Evolutionary conservation across 176 grass and related monocot genomes (phyloP), one percentile per base, ranked within the genome.

Genomic region (Chrysopogon serrulatus): DNA sequence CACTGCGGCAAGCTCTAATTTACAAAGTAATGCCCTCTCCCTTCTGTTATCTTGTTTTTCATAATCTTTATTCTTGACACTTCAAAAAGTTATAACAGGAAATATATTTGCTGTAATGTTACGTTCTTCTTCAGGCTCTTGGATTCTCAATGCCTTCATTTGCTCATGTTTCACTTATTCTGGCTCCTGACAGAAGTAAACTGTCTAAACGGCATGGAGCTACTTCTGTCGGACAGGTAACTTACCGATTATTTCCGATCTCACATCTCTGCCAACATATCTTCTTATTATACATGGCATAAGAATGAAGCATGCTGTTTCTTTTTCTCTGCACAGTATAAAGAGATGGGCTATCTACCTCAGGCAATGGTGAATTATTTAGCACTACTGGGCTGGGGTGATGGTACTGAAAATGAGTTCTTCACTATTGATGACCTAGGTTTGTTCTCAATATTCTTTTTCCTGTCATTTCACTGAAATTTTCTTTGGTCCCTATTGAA

Each of bases 341-440:
- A 90, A 73, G 90, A 98, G 74, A 95, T 98, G 95, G 95, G 92
- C 30, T 98, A 98, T 83, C 85, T 98, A 47, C 93, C 96, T 84
- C 93, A 92, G 73, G 96, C 91, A 82, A 99, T 99, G 96, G 86
- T 96, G 45, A 99, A 99, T 85, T 99, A 99, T 76, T 79, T 99
- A 51, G 93, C 96, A 72, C 86, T 99, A 44, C 81, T 99, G 59
- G 96, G 96, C 68, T 98, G 93, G 93, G 93, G 96, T 54, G 96
- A 99, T 87, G 93, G 96, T 67, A 99, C 96, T 62, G 96, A 99
- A 89, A 99, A 94, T 89, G 96, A 99, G 65, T 99, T 99, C 79
- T 96, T 96, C 87, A 90, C 85, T 64, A 91, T 96, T 77, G 86
- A 85, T 89, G 83, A 96, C 48, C 90, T 99, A 80, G 89, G 94